Evolutionary conservation across 2,329 filamentous ascomycete species (phyloP), one percentile per base, ranked within the genome.

Genomic region (Phaeosphaeriaceae sp.): DNA sequence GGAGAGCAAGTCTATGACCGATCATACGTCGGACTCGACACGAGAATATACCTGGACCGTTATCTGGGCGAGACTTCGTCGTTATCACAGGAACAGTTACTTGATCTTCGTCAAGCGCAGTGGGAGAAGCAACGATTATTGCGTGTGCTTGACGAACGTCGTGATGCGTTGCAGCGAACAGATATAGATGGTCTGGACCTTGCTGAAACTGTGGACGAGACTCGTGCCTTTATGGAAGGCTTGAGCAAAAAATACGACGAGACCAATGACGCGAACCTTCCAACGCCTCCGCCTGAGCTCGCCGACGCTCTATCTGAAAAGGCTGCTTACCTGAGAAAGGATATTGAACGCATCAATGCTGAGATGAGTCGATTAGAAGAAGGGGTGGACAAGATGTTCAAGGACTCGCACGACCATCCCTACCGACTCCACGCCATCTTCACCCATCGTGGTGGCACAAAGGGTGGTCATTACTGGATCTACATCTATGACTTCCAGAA

Each of bases 381-480:
- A 4, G 78, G 82, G 57, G 83, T 89, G 48, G 77, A 81, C 25
- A 78, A 78, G 3, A 83, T 90, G 51, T 94, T 93, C 70, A 82
- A 82, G 3, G 84, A 86, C 52, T 85, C 89, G 70, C 84, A 84
- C 45, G 81, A 87, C 24, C 81, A 91, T 48, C 86, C 89, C 11
- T 99, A 98, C 75, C 88, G 88, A 15, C 85, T 99, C 4, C 93
- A 97, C 67, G 92, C 94, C 0, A 91, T 97, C 31, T 96, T 99
- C 71, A 94, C 97, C 69, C 95, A 99, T 75, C 89, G 90, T 20
- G 91, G 91, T 31, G 82, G 83, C 9, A 70, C 76, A 1, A 70
- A 71, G 15, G 84, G 85, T 27, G 95, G 95, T 0, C 95, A 99
- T 77, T 99, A 98, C 79, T 97, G 92, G 89, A 92, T 97, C 46